Base-by-base conservation (phyloP, 768 basidiomycete genomes). In the Mycena galericulata region DNA sequence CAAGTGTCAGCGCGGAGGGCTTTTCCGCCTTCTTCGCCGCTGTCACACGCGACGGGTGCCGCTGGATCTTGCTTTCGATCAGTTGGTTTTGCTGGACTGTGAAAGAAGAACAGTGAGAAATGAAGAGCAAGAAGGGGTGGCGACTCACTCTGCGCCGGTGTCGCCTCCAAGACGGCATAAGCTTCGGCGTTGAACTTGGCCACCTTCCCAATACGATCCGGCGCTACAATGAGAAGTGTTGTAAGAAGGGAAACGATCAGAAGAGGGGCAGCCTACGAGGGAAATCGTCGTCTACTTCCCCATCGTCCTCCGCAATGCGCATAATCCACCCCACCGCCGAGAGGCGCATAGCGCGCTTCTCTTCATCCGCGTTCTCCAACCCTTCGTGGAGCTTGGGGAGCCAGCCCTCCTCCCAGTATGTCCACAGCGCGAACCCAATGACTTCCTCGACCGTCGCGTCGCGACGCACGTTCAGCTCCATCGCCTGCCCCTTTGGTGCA, bases 211-310 rank as follows among this genome's bases (percentile, higher is more conserved):
- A 90, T 90, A 24, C 98, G 86, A 77, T 98, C 98, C 11, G 97
- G 93, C 0, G 97, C 97, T 97, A 71, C n/a, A 69, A 24, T 27
- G n/a, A 55, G 47, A 27, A 32, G 61, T 63, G 1, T 11, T 65
- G 65, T n/a, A n/a, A 71, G 69, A 32, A 27, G 58, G 24, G 50
- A 36, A 6, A 24, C 10, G 29, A 32, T 30, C 38, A 20, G 18
- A 36, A 46, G 46, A 34, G 24, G 20, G 51, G n/a, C 32, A 56
- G 85, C 94, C 73, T 77, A 97, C 97, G 93, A 26, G 97, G 98
- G 76, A 97, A 99, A 81, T 99, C 98, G 77, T 98, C 98, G 76
- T 99, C 98, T 1, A 99, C 95, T 78, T 98, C 97, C 18, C 98
- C 98, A 77, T 99, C 97, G 49, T 96, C 94, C 74, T 99, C 98